Evolutionary conservation across 139 green algal genomes (phyloP), one percentile per base, ranked within the genome.

Genomic region (Chlorella sp.): DNA sequence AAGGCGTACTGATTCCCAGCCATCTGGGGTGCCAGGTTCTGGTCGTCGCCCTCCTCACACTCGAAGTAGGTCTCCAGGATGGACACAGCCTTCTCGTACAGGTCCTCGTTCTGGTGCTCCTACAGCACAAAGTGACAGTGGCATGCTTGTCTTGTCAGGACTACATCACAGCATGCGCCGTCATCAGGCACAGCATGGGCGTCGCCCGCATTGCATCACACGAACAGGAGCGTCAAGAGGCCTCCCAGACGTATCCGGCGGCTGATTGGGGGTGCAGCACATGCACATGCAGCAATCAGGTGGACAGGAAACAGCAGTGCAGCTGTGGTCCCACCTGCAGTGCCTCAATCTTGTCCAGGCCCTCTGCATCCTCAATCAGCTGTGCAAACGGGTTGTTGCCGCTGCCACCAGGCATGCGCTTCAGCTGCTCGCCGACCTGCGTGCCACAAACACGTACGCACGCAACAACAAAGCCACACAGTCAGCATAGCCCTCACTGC

Each of bases 271-370:
- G 49, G 49, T 61, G 20, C 17, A 61, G 20, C 22, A 61, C 20
- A 61, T 17, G 49, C 49, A 61, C 22, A 22, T 22, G 22, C 17
- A 61, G 22, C 20, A 22, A n/a, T n/a, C n/a, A n/a, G n/a, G n/a
- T n/a, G n/a, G n/a, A n/a, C n/a, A n/a, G n/a, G n/a, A n/a, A n/a
- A n/a, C n/a, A n/a, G n/a, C n/a, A n/a, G n/a, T n/a, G n/a, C n/a
- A n/a, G n/a, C n/a, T n/a, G n/a, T n/a, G n/a, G n/a, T n/a, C n/a
- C n/a, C n/a, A n/a, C n/a, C n/a, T 98, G 93, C 83, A 99, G 83
- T 5, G 91, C 80, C 89, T 99, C 96, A 35, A 99, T 97, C 88
- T 97, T 97, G 82, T 99, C 96, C 78, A 99, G 84, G 62, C 96
- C 96, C 29, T 97, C 95, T 5, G 91, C 91, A 76, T 99, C 94